Conservation (phyloP, 352 stramenopile species). For the Phytophthora fragariaefolia region DNA sequence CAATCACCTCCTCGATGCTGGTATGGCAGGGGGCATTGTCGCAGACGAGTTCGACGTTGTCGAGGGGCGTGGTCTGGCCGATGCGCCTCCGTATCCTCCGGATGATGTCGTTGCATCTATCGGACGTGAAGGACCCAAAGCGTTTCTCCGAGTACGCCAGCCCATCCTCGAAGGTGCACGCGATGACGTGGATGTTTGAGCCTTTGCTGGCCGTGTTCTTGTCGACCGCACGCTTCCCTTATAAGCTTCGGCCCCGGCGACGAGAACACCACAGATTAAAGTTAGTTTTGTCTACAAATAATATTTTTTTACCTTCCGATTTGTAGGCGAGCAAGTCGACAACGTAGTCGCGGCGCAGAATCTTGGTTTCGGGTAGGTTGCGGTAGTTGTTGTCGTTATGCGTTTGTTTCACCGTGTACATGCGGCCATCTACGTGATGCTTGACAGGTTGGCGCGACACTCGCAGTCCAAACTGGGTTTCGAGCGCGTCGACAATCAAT, state of each 20-base stretch:
- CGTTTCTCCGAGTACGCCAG: not conserved
- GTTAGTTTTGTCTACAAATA: no score
- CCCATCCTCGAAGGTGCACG: not conserved
- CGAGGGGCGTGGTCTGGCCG: not conserved
- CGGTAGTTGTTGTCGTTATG: no score
- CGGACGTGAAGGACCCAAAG: not conserved
- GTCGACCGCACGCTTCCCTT: not conserved
- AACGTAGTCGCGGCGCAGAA: not conserved
- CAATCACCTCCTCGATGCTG: no score
- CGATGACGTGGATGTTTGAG: no score
- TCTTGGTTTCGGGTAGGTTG: no score
- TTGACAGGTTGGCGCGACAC: no score
- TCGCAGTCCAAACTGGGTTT: no score
- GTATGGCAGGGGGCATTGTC: constrained; percentile 1
- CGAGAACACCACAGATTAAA: no score
- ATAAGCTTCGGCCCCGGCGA: not conserved
- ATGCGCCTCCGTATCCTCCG: not conserved
- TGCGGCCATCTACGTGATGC: no score
- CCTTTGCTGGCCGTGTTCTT: not conserved
- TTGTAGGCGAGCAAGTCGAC: no score
- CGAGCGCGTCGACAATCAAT: constrained; percentile 1
- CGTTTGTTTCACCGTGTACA: no score
- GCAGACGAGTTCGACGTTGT: not conserved
- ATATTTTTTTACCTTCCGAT: no score
- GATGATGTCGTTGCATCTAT: not conserved